Conservation (phyloP, 2,329 filamentous ascomycete species). For the Calonectria naviculata region DNA sequence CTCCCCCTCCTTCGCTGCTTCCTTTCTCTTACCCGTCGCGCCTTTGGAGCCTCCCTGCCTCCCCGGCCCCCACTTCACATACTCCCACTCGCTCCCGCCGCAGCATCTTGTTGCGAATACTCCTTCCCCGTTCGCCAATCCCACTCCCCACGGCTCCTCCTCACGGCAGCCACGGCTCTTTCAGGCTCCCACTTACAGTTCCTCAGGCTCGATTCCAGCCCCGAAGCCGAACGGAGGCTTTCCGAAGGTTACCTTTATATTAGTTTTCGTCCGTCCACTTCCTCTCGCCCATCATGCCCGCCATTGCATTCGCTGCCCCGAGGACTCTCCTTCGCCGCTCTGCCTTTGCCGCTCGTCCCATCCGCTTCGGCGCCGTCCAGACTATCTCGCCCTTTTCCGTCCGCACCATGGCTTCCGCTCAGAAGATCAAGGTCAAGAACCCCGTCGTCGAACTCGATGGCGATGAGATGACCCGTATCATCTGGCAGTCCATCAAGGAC, state of each 20-base stretch:
- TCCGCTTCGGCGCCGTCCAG: slow-evolving; percentile 51
- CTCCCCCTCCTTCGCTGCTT: slow-evolving; percentile 11
- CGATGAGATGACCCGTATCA: slow-evolving; percentile 96
- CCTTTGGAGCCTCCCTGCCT: slow-evolving; percentile 1
- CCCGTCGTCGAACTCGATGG: slow-evolving; percentile 98
- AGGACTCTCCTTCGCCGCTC: slow-evolving; percentile 46
- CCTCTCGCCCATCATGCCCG: slow-evolving; percentile 42
- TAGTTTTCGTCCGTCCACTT: slow-evolving; percentile 36
- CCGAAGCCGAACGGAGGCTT: slow-evolving; percentile 25
- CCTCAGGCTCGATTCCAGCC: slow-evolving; percentile 16
- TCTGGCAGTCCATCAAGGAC: slow-evolving; percentile 99
- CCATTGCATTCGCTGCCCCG: slow-evolving; percentile 42
- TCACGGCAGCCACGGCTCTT: slow-evolving; percentile 26
- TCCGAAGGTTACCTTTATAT: slow-evolving; percentile 37
- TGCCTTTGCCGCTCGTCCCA: slow-evolving; percentile 44
- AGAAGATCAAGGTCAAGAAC: slow-evolving; percentile 99
- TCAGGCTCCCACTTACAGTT: slow-evolving; percentile 19
- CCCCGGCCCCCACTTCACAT: slow-evolving; percentile 9
- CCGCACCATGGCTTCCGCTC: slow-evolving; percentile 66
- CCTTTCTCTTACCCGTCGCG: slow-evolving; percentile 27
- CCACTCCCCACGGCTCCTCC: slow-evolving; percentile 36
- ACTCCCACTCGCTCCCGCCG: slow-evolving; percentile 7
- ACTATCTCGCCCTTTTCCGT: slow-evolving; percentile 71
- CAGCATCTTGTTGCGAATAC: slow-evolving; percentile 10
- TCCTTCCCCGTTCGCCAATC: slow-evolving; percentile 28